A percentile compares a stretch with the other conserved stretches of the same genome.
Conservation (phyloP, 1,139 yeast genomes). For the Waltiozyma sp. region DNA sequence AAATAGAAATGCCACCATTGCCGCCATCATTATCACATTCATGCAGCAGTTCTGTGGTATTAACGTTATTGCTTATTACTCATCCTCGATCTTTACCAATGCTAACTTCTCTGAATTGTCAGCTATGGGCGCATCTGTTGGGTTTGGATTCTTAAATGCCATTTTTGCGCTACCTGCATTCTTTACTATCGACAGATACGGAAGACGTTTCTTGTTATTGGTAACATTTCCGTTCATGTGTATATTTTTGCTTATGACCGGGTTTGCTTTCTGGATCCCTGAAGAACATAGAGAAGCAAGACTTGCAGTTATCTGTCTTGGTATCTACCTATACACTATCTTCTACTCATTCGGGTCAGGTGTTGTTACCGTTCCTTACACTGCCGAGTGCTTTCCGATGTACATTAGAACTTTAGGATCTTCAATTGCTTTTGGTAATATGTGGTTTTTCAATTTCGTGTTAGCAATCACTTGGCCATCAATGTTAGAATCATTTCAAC, state of each 20-base stretch:
- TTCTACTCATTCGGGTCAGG: slow-evolving; percentile 84
- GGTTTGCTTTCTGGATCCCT: slow-evolving; percentile 67
- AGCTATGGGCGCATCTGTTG: slow-evolving; percentile 73
- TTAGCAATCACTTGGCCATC: slow-evolving; percentile 81
- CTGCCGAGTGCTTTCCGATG: slow-evolving; percentile 81
- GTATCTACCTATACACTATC: slow-evolving; percentile 62
- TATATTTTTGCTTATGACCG: slow-evolving; percentile 55
- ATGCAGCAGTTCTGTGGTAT: slow-evolving; percentile 93
- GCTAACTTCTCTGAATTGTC: slow-evolving; percentile 52
- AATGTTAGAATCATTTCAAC: slow-evolving; percentile 48
- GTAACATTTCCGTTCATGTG: slow-evolving; percentile 71
- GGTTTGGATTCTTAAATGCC: slow-evolving; percentile 76
- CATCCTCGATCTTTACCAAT: slow-evolving; percentile 59
- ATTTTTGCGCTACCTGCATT: slow-evolving; percentile 78
- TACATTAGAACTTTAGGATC: slow-evolving; percentile 80
- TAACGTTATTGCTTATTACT: slow-evolving; percentile 77
- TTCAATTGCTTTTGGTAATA: slow-evolving; percentile 74
- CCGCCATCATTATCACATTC: slow-evolving; percentile 75
- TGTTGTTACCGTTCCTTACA: slow-evolving; percentile 83
- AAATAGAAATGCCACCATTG: slow-evolving; percentile 74
- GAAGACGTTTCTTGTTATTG: slow-evolving; percentile 62
- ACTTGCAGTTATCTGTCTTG: slow-evolving; percentile 54
- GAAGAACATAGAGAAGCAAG: slow-evolving; percentile 37
- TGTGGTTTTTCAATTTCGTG: slow-evolving; percentile 80
- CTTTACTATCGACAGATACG: slow-evolving; percentile 69